phyloP scores from a whole-genome alignment of 257 asterid species.

The Schizonepeta tenuifolia region DNA sequence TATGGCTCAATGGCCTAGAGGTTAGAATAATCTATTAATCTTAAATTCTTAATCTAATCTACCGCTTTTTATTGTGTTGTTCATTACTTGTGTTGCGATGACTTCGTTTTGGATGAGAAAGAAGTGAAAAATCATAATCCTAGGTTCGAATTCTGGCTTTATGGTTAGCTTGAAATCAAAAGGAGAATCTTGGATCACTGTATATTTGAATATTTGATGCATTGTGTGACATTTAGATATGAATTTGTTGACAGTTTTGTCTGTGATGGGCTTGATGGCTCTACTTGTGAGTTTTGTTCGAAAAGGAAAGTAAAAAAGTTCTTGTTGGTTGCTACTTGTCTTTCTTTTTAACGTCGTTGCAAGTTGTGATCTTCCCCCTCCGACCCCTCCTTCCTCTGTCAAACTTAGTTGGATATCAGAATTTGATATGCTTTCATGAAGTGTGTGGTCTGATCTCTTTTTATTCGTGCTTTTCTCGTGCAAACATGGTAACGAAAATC shows the following conservation, averaged over 20 bases:
- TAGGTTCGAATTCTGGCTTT: conserved; percentile 10
- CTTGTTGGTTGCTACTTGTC: not conserved
- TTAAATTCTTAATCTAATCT: conserved; percentile 4
- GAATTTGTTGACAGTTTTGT: not conserved
- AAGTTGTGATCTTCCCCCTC: not conserved
- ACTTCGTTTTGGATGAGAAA: conserved; percentile 2
- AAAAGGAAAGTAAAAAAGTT: not conserved
- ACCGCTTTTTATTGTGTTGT: not conserved
- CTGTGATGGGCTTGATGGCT: not conserved
- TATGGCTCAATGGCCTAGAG: conserved; percentile 94
- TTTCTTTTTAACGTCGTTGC: not conserved
- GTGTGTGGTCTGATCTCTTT: not conserved
- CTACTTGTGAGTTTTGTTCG: not conserved
- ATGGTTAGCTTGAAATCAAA: conserved; percentile 3
- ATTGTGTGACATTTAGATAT: not conserved
- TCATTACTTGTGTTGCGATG: not conserved
- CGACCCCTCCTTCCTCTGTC: not conserved
- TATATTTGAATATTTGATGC: not conserved
- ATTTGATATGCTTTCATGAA: not conserved
- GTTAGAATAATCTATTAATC: conserved; percentile 40
- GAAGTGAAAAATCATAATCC: conserved; percentile 7
- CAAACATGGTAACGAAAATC: not conserved
- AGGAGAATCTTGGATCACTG: not conserved
- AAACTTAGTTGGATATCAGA: not conserved
- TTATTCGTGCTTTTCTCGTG: not conserved